phyloP scores from a whole-genome alignment of 1,284 basidiomycete genomes.

The Cryptococcus wingfieldii region DNA sequence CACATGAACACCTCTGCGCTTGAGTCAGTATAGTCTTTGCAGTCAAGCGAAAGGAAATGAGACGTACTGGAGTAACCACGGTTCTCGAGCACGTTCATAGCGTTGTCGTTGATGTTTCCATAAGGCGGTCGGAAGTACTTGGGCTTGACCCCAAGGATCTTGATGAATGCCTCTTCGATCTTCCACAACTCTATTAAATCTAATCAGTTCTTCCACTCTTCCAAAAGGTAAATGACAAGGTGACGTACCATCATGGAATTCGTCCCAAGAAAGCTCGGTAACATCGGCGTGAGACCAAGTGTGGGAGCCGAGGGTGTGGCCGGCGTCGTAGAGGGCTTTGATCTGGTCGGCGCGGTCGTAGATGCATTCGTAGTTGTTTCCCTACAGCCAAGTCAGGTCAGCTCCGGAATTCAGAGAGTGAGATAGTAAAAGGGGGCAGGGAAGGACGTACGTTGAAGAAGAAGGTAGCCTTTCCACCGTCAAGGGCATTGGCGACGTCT shows the following conservation, averaged over 20 bases:
- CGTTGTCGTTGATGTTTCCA: slow-evolving; percentile 55
- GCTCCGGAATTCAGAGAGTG: background rate
- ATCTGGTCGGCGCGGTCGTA: slow-evolving; percentile 49
- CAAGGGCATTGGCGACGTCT: slow-evolving; percentile 50
- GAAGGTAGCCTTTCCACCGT: slow-evolving; percentile 56
- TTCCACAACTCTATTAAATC: slow-evolving; percentile 45
- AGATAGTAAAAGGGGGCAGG: background rate
- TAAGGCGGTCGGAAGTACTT: slow-evolving; percentile 53
- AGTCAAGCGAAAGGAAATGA: too few relatives aligned
- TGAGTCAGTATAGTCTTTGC: background rate
- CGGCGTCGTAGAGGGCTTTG: slow-evolving; percentile 30
- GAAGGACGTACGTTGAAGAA: slow-evolving; percentile 53
- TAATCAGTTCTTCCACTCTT: background rate
- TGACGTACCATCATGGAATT: slow-evolving; percentile 47
- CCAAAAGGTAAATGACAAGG: background rate
- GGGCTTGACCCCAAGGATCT: slow-evolving; percentile 54
- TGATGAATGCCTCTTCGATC: slow-evolving; percentile 54
- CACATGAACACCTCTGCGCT: slow-evolving; percentile 44
- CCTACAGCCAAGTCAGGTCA: slow-evolving; percentile 6
- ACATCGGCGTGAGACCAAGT: slow-evolving; percentile 58
- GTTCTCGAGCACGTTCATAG: slow-evolving; percentile 50
- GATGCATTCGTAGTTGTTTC: slow-evolving; percentile 53
- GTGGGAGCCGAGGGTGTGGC: slow-evolving; percentile 57
- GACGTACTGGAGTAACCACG: slow-evolving; percentile 49
- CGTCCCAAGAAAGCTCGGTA: slow-evolving; percentile 47